Evolutionary conservation across 1,284 basidiomycete genomes (phyloP).

Genomic region (Irpex sp.): DNA sequence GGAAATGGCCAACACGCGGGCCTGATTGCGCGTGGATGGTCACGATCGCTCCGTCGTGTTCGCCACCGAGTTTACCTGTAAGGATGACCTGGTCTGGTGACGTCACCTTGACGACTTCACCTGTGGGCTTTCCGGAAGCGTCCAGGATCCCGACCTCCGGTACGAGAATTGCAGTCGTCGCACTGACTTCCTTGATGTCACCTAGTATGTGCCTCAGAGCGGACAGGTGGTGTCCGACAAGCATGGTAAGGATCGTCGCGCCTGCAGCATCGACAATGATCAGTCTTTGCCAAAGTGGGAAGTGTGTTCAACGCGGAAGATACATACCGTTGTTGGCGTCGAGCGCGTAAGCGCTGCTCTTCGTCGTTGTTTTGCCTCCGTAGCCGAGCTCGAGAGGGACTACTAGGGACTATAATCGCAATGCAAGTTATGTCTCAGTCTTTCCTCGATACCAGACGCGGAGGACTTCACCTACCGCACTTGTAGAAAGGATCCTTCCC

Average conservation of each 20-base stretch:
- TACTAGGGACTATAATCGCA: too few species aligned
- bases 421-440: not conserved
- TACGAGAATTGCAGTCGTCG: constrained; percentile 23
- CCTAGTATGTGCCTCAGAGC: constrained; percentile 26
- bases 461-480: constrained; percentile 16
- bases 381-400: too few species aligned
- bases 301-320: too few species aligned
- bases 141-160: constrained; percentile 22
- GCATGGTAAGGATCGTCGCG: constrained; percentile 24
- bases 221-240: constrained; percentile 26
- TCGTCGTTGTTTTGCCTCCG: too few species aligned
- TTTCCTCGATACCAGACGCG: not conserved
- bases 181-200: constrained; percentile 24
- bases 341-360: too few species aligned
- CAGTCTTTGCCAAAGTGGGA: too few species aligned
- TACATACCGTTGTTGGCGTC: too few species aligned
- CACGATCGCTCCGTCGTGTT: not conserved
- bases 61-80: constrained; percentile 20
- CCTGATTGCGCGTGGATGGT: constrained; percentile 15
- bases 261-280: constrained; percentile 14
- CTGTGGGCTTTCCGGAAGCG: constrained; percentile 20
- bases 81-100: constrained; percentile 26
- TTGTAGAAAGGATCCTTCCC: constrained; percentile 23
- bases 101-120: constrained; percentile 14
- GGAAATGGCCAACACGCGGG: constrained; percentile 11